phyloP scores from a whole-genome alignment of 2,329 filamentous ascomycete species.

The Botrytis paeoniae region DNA sequence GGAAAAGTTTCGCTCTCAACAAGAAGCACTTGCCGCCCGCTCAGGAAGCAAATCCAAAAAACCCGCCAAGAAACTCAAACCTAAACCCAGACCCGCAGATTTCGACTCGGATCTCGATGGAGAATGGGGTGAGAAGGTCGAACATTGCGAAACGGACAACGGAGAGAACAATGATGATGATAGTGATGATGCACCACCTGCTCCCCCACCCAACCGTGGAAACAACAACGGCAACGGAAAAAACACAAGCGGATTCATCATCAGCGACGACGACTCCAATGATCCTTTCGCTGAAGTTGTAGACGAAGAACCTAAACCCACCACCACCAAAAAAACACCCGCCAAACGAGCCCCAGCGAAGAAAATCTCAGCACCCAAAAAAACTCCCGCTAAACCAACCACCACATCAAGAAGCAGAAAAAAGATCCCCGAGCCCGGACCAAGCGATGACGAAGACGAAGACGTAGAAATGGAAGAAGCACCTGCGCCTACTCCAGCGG shows the following conservation, averaged over 20 bases:
- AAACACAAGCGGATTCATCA: constrained; percentile 1
- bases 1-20: constrained; percentile 69
- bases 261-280: constrained; percentile 50
- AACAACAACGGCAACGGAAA: neutral
- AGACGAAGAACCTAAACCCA: neutral
- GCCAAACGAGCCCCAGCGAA: constrained; percentile 39
- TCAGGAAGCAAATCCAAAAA: constrained; percentile 48
- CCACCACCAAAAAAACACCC: constrained; percentile 32
- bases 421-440: constrained; percentile 37
- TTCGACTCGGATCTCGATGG: constrained; percentile 94
- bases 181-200: constrained; percentile 41
- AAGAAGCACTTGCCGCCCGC: constrained; percentile 66
- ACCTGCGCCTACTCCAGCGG: constrained; percentile 39
- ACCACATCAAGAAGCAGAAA: constrained; percentile 44
- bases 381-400: constrained; percentile 38
- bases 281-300: constrained; percentile 41
- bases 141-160: constrained; percentile 14
- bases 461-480: constrained; percentile 52
- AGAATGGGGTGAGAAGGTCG: constrained; percentile 70
- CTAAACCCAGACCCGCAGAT: constrained; percentile 71
- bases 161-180: constrained; percentile 43
- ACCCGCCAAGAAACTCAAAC: constrained; percentile 45
- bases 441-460: constrained; percentile 46
- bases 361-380: constrained; percentile 41
- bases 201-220: constrained; percentile 28